Conservation (phyloP, 371 early-diverging fungal genomes). For the Actinomucor elegans region DNA sequence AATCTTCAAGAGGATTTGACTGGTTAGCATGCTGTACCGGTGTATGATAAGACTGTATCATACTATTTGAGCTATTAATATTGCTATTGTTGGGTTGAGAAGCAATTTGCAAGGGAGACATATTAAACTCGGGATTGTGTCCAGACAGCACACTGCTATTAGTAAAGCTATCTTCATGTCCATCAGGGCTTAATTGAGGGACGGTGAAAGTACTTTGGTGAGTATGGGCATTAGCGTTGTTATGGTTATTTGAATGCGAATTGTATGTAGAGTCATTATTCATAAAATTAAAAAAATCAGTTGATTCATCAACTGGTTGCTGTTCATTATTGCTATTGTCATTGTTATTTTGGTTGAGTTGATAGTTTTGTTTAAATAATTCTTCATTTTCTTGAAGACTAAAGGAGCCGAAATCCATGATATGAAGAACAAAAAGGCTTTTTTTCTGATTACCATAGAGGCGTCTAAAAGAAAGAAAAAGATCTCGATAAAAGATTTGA, state of each 20-base stretch:
- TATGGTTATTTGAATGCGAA: not conserved
- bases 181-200: slow-evolving; percentile 43
- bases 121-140: slow-evolving; percentile 42
- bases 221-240: not conserved
- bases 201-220: slow-evolving; percentile 4
- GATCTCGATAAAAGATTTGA: no score
- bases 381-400: slow-evolving; percentile 19
- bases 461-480: no score
- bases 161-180: slow-evolving; percentile 27
- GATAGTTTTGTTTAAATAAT: slow-evolving; percentile 18
- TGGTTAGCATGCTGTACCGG: slow-evolving; percentile 22
- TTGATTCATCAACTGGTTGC: not conserved
- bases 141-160: slow-evolving; percentile 37
- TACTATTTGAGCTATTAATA: not conserved
- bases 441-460: not conserved
- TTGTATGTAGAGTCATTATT: not conserved
- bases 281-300: slow-evolving; percentile 36
- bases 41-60: slow-evolving; percentile 20
- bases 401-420: slow-evolving; percentile 31
- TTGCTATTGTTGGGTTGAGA: slow-evolving; percentile 8
- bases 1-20: slow-evolving; percentile 7
- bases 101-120: slow-evolving; percentile 45
- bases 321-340: slow-evolving; percentile 4
- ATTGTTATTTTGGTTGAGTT: slow-evolving; percentile 2
- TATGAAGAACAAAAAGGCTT: not conserved